These are phyloP conservation scores for Yamadazyma paraphyllophila DNA, from an alignment of 805 yeast genomes.

Conservation along the genomic window DNA sequence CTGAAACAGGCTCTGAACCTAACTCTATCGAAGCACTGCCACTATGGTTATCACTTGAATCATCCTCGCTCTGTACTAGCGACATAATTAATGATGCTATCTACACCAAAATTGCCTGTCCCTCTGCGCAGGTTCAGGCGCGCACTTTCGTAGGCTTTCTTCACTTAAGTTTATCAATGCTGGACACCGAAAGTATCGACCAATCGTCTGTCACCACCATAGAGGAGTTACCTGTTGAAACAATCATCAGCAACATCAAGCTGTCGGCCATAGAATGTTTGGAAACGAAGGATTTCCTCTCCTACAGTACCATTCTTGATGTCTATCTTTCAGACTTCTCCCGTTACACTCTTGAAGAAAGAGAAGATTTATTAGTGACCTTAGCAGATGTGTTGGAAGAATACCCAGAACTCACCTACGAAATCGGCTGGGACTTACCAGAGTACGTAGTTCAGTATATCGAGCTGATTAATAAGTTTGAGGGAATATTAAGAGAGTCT, in stretches of 20 bases:
- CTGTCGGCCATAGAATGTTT: conserved; percentile 34
- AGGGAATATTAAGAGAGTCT: conserved; percentile 30
- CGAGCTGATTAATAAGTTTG: conserved; percentile 32
- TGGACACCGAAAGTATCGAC: conserved; percentile 19
- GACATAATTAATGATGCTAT: neutral
- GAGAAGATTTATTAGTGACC: conserved; percentile 44
- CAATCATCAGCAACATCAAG: conserved; percentile 26
- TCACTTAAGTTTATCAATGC: conserved; percentile 9
- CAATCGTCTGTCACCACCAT: conserved; percentile 19
- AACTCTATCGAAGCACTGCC: neutral
- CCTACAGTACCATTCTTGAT: conserved; percentile 73
- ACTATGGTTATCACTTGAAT: neutral
- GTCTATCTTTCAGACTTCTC: conserved; percentile 50
- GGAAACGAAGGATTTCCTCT: conserved; percentile 58
- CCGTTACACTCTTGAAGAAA: conserved; percentile 48
- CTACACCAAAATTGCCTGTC: neutral
- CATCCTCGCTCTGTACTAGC: conserved; percentile 6
- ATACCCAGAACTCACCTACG: conserved; percentile 52
- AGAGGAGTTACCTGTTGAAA: conserved; percentile 24
- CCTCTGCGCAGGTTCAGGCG: neutral
- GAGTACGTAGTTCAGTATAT: conserved; percentile 56
- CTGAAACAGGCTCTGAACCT: neutral
- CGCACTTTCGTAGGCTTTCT: neutral
- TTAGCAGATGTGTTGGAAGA: conserved; percentile 43
- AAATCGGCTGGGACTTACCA: conserved; percentile 94